phyloP scores from a whole-genome alignment of 2,329 filamentous ascomycete genomes.

The Elsinoe fawcettii region DNA sequence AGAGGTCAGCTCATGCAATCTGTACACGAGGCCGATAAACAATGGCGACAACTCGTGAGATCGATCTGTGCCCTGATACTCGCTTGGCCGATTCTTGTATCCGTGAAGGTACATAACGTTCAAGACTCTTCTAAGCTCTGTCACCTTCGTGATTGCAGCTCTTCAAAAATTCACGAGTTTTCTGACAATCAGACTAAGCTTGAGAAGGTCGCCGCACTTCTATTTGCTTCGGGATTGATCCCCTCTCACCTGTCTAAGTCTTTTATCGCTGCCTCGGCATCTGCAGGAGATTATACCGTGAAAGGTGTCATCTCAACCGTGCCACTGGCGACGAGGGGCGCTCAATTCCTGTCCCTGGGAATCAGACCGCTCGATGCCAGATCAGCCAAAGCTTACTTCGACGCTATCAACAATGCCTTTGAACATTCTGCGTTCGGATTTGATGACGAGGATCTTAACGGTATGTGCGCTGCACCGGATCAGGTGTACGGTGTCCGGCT shows the following conservation, averaged over 20 bases:
- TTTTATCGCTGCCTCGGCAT: constrained; percentile 68
- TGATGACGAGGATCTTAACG: constrained; percentile 39
- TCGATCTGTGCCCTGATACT: constrained; percentile 59
- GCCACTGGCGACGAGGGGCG: constrained; percentile 61
- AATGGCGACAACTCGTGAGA: constrained; percentile 58
- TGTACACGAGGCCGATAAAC: constrained; percentile 47
- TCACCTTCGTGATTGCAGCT: neutral
- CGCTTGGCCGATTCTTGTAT: constrained; percentile 53
- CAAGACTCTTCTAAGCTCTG: constrained; percentile 25
- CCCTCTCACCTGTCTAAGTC: constrained; percentile 43
- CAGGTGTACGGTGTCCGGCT: constrained; percentile 32
- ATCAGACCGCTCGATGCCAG: constrained; percentile 56
- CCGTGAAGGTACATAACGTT: constrained; percentile 52
- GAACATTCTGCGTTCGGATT: constrained; percentile 67
- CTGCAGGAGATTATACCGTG: constrained; percentile 53
- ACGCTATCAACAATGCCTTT: constrained; percentile 72
- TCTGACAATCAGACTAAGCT: constrained; percentile 12
- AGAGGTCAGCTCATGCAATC: constrained; percentile 50
- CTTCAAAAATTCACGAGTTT: too few relatives aligned
- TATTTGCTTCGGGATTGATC: constrained; percentile 36
- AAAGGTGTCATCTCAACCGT: constrained; percentile 62
- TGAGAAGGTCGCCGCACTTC: constrained; percentile 18
- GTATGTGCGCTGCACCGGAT: constrained; percentile 32
- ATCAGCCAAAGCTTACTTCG: constrained; percentile 60
- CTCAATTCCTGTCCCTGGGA: constrained; percentile 77